Base-by-base conservation (phyloP, 2,329 filamentous ascomycete species). In the Truncatella angustata region DNA sequence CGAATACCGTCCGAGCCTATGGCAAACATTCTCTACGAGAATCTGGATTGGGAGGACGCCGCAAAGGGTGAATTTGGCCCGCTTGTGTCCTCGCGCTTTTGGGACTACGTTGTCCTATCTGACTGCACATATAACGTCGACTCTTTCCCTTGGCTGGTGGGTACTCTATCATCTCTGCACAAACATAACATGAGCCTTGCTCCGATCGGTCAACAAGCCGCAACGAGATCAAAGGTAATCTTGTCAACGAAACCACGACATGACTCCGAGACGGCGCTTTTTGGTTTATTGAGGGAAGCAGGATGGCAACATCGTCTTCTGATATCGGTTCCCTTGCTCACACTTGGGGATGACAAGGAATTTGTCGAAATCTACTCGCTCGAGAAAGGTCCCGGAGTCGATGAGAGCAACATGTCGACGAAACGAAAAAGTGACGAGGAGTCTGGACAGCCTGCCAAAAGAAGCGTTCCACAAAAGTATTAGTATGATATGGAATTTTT, bases 101-200 rank as follows among this genome's bases (percentile, higher is more conserved):
- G 80, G 80, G 76, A 83, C 53, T 65, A 83, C 4, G 60, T 82
- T 43, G 70, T 82, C 49, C 67, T 84, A 20, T 82, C 80, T 61
- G 81, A 85, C 63, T 83, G 81, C 71, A 84, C 80, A 0, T 84
- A 84, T 70, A 84, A 84, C 55, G 76, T 74, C 49, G 80, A 84
- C 61, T 76, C 74, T 56, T 66, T 84, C 23, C 74, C 78, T 1
- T 72, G 77, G 2, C 70, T 85, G 20, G 75, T 83, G 4, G 72
- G 72, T 48, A 83, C 80, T 1, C 65, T 84, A 32, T 75, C 74
- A 2, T 73, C 76, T 2, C 61, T 84, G 10, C 77, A 81, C 54
- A 50, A 54, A 2, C 59, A 63, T 7, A 78, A 73, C 20, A 30
- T 54, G 35, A 54, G 55, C 2, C 61, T 63, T n/a, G 20, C 36